Evolutionary conservation across 352 stramenopile species (phyloP).

Genomic region (Pythium graminicola): DNA sequence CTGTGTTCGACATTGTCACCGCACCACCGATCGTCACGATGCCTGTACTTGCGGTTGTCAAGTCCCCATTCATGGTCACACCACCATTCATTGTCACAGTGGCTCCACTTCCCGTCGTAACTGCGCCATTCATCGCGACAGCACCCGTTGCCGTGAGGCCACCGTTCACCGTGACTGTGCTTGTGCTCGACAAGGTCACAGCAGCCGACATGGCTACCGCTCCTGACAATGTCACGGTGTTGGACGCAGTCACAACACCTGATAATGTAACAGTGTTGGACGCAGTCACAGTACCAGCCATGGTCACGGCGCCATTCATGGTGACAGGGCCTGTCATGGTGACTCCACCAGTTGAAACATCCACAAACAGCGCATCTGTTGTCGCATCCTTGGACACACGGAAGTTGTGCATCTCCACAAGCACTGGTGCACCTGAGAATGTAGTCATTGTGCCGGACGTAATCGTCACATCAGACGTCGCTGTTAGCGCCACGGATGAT

Average conservation of each 20-base stretch:
- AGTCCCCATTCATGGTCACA: background rate
- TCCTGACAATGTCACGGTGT: background rate
- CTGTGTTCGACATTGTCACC: background rate
- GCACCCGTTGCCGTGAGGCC: constrained; percentile 1
- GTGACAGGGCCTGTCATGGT: constrained; percentile 4
- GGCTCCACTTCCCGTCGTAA: background rate
- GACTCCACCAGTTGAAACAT: background rate
- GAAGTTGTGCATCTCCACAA: constrained; percentile 38
- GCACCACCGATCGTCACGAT: constrained; percentile 1
- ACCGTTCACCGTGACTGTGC: constrained; percentile 6
- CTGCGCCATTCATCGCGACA: constrained; percentile 2
- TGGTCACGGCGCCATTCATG: constrained; percentile 3
- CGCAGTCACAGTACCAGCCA: background rate
- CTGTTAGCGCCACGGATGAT: constrained; percentile 36
- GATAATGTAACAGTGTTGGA: constrained; percentile 3
- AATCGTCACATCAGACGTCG: constrained; percentile 36
- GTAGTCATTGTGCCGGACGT: constrained; percentile 30
- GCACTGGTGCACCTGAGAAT: constrained; percentile 34
- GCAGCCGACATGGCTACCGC: background rate
- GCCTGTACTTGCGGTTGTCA: background rate
- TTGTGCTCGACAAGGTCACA: background rate
- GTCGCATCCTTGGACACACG: constrained; percentile 7
- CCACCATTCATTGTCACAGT: constrained; percentile 3
- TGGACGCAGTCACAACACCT: constrained; percentile 3
- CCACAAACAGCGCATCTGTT: constrained; percentile 8